Conservation (phyloP, 164 flowering plant genomes). For the Kalanchoe fedtschenkoi region DNA sequence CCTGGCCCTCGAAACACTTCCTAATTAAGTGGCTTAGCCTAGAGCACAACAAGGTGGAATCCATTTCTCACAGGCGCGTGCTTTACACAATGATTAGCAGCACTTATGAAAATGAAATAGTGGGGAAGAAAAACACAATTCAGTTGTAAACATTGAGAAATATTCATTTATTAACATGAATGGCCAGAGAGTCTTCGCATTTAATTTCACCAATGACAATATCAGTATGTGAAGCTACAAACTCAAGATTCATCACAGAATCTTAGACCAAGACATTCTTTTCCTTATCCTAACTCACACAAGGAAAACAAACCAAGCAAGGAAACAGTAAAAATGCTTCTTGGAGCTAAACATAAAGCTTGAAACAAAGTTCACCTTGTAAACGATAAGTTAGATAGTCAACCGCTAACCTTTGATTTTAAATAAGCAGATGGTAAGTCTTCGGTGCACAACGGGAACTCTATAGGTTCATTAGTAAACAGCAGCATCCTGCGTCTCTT, state of each 20-base stretch:
- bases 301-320: too few species aligned
- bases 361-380: too few species aligned
- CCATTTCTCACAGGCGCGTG: background rate
- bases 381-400: background rate
- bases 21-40: background rate
- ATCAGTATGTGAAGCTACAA: background rate
- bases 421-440: slow-evolving; percentile 32
- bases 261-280: too few species aligned
- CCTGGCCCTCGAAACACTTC: background rate
- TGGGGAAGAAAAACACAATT: background rate
- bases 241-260: background rate
- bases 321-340: too few species aligned
- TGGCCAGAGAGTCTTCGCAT: background rate
- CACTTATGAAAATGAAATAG: background rate
- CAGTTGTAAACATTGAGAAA: too few species aligned
- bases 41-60: background rate
- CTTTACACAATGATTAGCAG: background rate
- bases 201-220: background rate
- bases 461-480: slow-evolving; percentile 30
- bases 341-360: background rate
- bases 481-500: slow-evolving; percentile 81
- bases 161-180: background rate
- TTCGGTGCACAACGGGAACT: slow-evolving; percentile 28
- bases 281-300: background rate
- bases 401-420: slow-evolving; percentile 37